Evolutionary conservation across 441 rosid genomes (phyloP).

Genomic region (Brassica hybrid): DNA sequence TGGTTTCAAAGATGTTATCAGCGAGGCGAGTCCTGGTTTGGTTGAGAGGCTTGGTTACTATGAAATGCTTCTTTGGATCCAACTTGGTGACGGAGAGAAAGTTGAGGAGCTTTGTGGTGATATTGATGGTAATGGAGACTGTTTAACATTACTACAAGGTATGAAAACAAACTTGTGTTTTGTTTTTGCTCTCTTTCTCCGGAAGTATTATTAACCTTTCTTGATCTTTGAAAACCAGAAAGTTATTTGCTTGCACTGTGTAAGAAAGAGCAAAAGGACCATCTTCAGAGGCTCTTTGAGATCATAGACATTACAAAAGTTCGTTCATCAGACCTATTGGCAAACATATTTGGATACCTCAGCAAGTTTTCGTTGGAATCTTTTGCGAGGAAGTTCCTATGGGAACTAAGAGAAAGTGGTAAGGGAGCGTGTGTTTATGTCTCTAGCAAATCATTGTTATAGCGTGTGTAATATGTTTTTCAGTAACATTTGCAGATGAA

Average conservation of each 20-base stretch:
- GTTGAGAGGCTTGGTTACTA: slow-evolving; percentile 68
- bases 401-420: slow-evolving; percentile 54
- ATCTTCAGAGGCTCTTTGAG: slow-evolving; percentile 61
- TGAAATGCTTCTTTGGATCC: slow-evolving; percentile 72
- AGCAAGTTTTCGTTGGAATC: slow-evolving; percentile 64
- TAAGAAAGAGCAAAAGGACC: slow-evolving; percentile 55
- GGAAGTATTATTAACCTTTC: neutral
- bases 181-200: slow-evolving; percentile 2
- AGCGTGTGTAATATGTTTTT: slow-evolving; percentile 11
- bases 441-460: slow-evolving; percentile 14
- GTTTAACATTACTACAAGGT: slow-evolving; percentile 54
- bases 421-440: slow-evolving; percentile 28
- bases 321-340: slow-evolving; percentile 46
- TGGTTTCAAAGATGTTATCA: slow-evolving; percentile 44
- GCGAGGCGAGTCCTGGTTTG: slow-evolving; percentile 43
- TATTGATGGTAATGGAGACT: slow-evolving; percentile 41
- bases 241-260: slow-evolving; percentile 72
- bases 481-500: slow-evolving; percentile 49
- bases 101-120: slow-evolving; percentile 56
- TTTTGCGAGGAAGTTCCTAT: slow-evolving; percentile 57
- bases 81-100: slow-evolving; percentile 54
- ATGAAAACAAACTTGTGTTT: slow-evolving; percentile 1
- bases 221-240: slow-evolving; percentile 48
- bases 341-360: slow-evolving; percentile 57
- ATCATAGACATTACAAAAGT: slow-evolving; percentile 57